Base-by-base conservation (phyloP, 108 stramenopile species). In the Phaeodactylum tricornutum region DNA sequence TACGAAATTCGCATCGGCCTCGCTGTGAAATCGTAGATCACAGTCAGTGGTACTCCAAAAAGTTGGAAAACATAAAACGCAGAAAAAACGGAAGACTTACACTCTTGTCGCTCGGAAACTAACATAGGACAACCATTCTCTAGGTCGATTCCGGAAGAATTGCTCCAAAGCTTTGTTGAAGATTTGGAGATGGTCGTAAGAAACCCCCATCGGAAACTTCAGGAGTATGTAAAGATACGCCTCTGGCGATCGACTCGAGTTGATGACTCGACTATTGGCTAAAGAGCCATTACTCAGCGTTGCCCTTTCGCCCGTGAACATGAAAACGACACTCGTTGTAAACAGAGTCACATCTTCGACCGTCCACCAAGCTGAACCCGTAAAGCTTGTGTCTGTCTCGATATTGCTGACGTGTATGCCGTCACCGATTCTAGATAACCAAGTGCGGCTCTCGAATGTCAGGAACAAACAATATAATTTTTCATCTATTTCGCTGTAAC, bases 241-340 rank as follows among this genome's bases (percentile, higher is more conserved):
- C 40, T 74, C 66, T 5, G 75, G 74, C 21, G 77, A 79, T 59
- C 80, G 59, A 15, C 73, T 67, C 15, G 62, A 69, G 40, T 86
- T 86, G 47, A 86, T 73, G 48, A 86, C 79, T 31, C 84, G 34
- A 7, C 62, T 55, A 15, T 53, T 37, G 6, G 84, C 77, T 1
- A 86, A 37, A 6, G 65, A 43, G 21, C 77, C 74, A 55, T 86
- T 86, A 15, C 74, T 63, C 19, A 67, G 48, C 0, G 80, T 77
- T 28, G 75, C 77, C 1, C 55, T 48, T 66, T 87, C 85, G 32
- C 72, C 72, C 7, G 86, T 72, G 16, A 55, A 52, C 2, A 64
- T 69, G 48, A 28, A 81, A 26, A 59, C 3, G 4, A 70, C 55
- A 15, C 71, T 80, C 8, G 81, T 84, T n/a, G 64, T 43, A 43